Base-by-base conservation (phyloP, 495 filamentous ascomycete genomes). In the Neurospora africana region DNA sequence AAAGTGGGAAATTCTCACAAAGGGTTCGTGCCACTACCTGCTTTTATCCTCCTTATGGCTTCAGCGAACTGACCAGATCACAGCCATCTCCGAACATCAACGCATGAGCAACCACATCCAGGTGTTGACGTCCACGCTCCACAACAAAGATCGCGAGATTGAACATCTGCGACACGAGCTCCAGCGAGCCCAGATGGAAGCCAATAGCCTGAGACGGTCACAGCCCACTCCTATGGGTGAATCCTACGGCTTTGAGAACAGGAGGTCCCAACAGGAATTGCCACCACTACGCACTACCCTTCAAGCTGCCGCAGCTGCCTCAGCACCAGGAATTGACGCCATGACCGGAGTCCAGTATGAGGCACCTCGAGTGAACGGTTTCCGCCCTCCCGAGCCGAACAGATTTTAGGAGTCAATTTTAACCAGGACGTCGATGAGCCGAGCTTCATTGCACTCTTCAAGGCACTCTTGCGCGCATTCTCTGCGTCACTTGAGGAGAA, bases 1-100 rank as follows among this genome's bases (percentile, higher is more conserved):
- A 78, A 99, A 99, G 81, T 99, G 96, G 96, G 95, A 99, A 77
- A 97, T 97, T 40, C 81, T 99, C n/a, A 96, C 93, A 11, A 94
- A 95, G 87, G 92, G 94, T 97, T 85, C 41, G 83, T 75, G 30
- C 5, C 35, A 13, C n/a, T 27, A 30, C 41, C n/a, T 17, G 35
- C 11, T 15, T 5, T 9, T 5, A 15, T 33, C 33, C 19, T 61
- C 39, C 36, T 69, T 39, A 30, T 23, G 10, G 21, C 17, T 43
- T 0, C 21, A 61, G 37, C 11, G 43, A 72, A 70, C 73, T 80
- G 19, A 80, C 69, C 30, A 33, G 7, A 9, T 19, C 23, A 38
- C 70, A 88, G 86, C 86, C n/a, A 87, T 87, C 35, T 76, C 82
- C 37, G 85, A 89, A 74, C 89, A 88, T 75, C 79, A 84, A 65